Evolutionary conservation across 106 monocot genomes (phyloP), one percentile per base, ranked within the genome.

Genomic region (Triglochin maritima): DNA sequence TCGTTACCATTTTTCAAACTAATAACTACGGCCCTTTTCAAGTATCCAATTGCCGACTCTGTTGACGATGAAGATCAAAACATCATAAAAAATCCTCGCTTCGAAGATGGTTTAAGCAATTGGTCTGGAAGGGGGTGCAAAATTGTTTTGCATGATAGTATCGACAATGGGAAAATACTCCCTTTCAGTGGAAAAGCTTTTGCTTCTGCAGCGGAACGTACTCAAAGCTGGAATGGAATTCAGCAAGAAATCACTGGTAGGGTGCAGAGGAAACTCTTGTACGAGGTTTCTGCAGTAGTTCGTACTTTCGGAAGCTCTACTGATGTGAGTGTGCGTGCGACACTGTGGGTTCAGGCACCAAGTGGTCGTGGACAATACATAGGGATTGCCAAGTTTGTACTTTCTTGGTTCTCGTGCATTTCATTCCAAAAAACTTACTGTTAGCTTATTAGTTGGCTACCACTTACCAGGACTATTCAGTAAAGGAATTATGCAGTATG

Each of bases 71-170:
- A 56, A 50, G 72, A 80, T 54, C 81, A 79, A n/a, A 79, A 73
- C 53, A 81, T 92, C 42, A 64, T 85, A 29, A 44, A 45, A 13
- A 92, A 92, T 59, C 79, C 92, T 67, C 64, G 58, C 7, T 92
- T 92, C 63, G 85, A 83, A 49, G 67, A 83, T 69, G 88, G 85
- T 3, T 58, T 92, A 59, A 74, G 64, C 47, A 56, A 73, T 79
- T 92, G 88, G 92, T 79, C 83, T 61, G 92, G 85, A 60, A 82
- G 85, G 83, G 85, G 85, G 69, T 92, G 92, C 78, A 70, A 79
- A 69, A 83, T 92, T 64, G 47, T 77, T 59, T 44, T 77, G 58
- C 85, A 79, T 69, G 65, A 79, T 48, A 66, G 75, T 56, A 64
- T 69, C 56, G 81, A 59, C 49, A 51, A 81, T 75, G 83, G 81